Evolutionary conservation across 495 filamentous ascomycete species (phyloP), one percentile per base, ranked within the genome.

Genomic region (Aspergillus ostianus): DNA sequence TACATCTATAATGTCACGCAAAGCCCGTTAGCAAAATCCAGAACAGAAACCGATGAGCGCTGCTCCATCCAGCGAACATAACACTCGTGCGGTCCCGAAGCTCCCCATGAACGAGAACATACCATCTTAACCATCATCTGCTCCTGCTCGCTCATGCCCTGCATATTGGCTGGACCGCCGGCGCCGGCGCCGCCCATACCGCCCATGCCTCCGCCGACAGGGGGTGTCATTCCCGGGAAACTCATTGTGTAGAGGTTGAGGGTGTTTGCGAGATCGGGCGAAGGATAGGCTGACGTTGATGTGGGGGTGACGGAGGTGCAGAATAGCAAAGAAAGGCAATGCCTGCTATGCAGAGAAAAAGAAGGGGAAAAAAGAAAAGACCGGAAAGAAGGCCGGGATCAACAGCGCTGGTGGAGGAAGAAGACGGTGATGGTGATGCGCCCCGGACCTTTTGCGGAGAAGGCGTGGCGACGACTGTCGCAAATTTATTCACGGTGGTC

Each of bases 1-100:
- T 90, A 82, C 82, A 96, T 89, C 91, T 92, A 56, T 17, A 26
- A 26, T 26, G 4, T 26, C 23, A 26, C 23, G 2, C 2, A 26
- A 26, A 26, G 23, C 0, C 20, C 51, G 4, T 18, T 32, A n/a
- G 19, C 47, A 49, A 48, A 49, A 8, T 53, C 26, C 18, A 12
- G 4, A 26, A 2, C 23, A 26, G 2, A 26, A 26, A 26, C 17
- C 50, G 50, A 26, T 12, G 21, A 27, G 6, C 20, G 50, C 29
- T 6, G 29, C 29, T 7, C n/a, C 13, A 15, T 51, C 19, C 49
- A 20, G 1, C n/a, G 19, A 50, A 50, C 19, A 9, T 2, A 50
- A 21, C 3, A 50, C 10, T 10, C 19, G 10, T 17, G 3, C n/a
- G 19, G 19, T 50, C 44, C 10, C n/a, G 29, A 26, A 10, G 50